Percentiles rank a stretch among this genome's conserved stretches.
phyloP scores from a whole-genome alignment of 2,329 filamentous ascomycete genomes.

The Colletotrichum euphorbiae region DNA sequence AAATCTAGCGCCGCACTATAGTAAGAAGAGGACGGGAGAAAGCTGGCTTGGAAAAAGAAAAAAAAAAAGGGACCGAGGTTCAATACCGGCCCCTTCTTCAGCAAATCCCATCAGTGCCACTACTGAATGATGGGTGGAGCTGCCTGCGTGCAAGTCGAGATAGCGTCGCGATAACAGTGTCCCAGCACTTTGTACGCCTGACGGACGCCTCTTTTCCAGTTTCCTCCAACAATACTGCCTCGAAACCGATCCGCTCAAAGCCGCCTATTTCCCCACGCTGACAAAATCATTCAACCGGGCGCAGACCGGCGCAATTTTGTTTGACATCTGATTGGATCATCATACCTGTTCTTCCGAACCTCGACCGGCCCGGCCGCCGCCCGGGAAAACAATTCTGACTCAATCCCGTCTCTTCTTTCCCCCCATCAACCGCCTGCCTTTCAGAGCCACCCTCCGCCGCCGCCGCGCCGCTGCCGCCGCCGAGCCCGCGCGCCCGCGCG shows the following conservation, averaged over 20 bases:
- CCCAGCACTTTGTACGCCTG: slow-evolving; percentile 29
- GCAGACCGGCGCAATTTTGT: background rate
- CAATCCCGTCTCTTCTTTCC: slow-evolving; percentile 1
- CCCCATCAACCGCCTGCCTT: background rate
- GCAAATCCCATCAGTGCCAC: slow-evolving; percentile 21
- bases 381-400: slow-evolving; percentile 16
- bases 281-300: background rate
- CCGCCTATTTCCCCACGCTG: background rate
- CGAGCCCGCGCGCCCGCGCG: slow-evolving; percentile 2
- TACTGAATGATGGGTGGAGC: slow-evolving; percentile 36
- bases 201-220: slow-evolving; percentile 10
- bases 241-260: background rate
- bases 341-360: slow-evolving; percentile 11
- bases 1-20: slow-evolving; percentile 15
- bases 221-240: slow-evolving; percentile 12
- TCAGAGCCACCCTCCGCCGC: background rate
- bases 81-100: slow-evolving; percentile 11
- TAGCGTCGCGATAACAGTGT: slow-evolving; percentile 34
- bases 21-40: background rate
- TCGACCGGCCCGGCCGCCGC: slow-evolving; percentile 26
- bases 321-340: slow-evolving; percentile 10
- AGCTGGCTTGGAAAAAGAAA: background rate
- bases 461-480: background rate
- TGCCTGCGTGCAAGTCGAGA: slow-evolving; percentile 33
- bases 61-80: background rate